Evolutionary conservation across 257 asterid species (phyloP).

Genomic region (Thymus quinquecostatus): DNA sequence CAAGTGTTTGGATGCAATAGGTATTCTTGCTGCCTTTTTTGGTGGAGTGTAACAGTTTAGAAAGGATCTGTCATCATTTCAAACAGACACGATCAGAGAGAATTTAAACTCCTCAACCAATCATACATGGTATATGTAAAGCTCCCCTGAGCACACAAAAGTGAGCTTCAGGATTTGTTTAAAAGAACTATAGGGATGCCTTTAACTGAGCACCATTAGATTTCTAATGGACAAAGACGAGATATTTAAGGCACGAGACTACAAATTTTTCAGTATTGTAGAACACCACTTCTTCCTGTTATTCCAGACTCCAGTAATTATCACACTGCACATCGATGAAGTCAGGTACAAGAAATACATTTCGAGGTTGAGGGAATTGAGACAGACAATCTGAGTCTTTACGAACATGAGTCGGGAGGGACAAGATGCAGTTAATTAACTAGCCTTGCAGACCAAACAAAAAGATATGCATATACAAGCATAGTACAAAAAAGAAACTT

Average conservation of each 20-base stretch:
- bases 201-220: background rate
- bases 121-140: slow-evolving; percentile 21
- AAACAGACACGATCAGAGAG: slow-evolving; percentile 35
- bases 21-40: slow-evolving; percentile 42
- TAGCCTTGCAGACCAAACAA: slow-evolving; percentile 13
- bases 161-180: too few relatives aligned
- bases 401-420: background rate
- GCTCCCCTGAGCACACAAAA: slow-evolving; percentile 15
- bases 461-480: slow-evolving; percentile 2
- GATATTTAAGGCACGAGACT: background rate
- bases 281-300: background rate
- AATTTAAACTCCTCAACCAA: slow-evolving; percentile 8
- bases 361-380: background rate
- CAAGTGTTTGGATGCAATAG: slow-evolving; percentile 42
- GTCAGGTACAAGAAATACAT: slow-evolving; percentile 1
- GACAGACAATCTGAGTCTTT: slow-evolving; percentile 20
- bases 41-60: slow-evolving; percentile 52
- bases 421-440: background rate
- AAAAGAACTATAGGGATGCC: too few relatives aligned
- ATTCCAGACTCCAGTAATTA: slow-evolving; percentile 18
- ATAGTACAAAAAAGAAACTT: slow-evolving; percentile 6
- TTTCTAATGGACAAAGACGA: background rate
- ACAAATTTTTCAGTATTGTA: background rate
- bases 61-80: slow-evolving; percentile 54
- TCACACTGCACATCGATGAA: background rate